Evolutionary conservation across 495 filamentous ascomycete species (phyloP), one percentile per base, ranked within the genome.

Genomic region (Hypoxylon cercidicola): DNA sequence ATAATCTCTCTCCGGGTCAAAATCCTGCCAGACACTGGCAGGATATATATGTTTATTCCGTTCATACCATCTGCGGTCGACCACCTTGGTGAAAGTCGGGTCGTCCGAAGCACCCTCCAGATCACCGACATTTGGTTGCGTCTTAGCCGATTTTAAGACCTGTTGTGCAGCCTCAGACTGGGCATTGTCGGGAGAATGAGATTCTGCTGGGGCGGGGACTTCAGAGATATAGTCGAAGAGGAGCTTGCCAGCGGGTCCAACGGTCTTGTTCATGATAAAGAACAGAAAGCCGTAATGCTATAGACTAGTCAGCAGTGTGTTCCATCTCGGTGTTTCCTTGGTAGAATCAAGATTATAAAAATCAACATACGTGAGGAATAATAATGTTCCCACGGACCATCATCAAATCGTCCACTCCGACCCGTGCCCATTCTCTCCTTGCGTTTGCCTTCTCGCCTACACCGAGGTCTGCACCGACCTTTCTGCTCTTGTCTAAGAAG

Each of bases 1-100:
- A 72, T 97, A 97, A 61, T 97, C 90, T 76, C 88, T 89, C 23
- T 88, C 89, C 1, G 93, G 90, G 60, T 97, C 93, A 76, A 96
- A 99, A 60, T 96, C 90, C 59, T 93, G 92, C 95, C 95, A 99
- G 13, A 95, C 82, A 73, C 91, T 97, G 5, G 94, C 95, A 0
- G 95, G 95, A 75, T 93, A 98, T 46, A 98, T 97, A 67, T 99
- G 95, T 74, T 98, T 99, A 74, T 98, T 96, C 66, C 88, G 83
- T 78, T 97, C 92, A 72, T 97, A 99, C 95, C 95, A 99, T 56
- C 95, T 79, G 44, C 95, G 83, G 78, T 99, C 95, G 1, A 99
- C 95, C 7, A 98, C 95, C 74, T 97, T 98, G 20, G 95, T 99
- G 56, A 91, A 81, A 3, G 85, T 85, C 0, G 92, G 87, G 61